phyloP scores from a whole-genome alignment of 495 filamentous ascomycete species.

The Hyaloscypha variabilis region DNA sequence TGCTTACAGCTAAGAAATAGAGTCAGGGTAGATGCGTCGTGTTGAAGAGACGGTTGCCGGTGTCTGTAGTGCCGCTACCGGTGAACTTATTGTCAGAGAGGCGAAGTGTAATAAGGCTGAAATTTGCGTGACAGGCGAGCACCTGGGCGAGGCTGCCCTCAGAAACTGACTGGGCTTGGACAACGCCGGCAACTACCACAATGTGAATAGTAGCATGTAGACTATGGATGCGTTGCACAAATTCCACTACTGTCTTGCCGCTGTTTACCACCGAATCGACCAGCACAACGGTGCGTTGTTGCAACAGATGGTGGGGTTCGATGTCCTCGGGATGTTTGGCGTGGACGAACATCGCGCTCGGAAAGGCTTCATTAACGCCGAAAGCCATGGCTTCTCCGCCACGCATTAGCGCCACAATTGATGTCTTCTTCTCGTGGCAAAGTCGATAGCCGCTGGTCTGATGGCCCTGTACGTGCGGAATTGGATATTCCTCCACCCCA shows the following conservation, averaged over 20 bases:
- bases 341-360: slow-evolving; percentile 58
- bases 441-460: slow-evolving; percentile 54
- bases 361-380: slow-evolving; percentile 60
- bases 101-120: slow-evolving; percentile 55
- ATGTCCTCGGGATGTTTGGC: slow-evolving; percentile 51
- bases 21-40: slow-evolving; percentile 41
- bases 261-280: slow-evolving; percentile 68
- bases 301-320: slow-evolving; percentile 43
- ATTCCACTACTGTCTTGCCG: slow-evolving; percentile 54
- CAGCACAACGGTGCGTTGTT: slow-evolving; percentile 47
- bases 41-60: slow-evolving; percentile 63
- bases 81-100: slow-evolving; percentile 58
- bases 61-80: slow-evolving; percentile 57
- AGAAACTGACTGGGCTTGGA: slow-evolving; percentile 47
- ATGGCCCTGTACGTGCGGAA: slow-evolving; percentile 57
- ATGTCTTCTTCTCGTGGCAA: slow-evolving; percentile 48
- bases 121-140: slow-evolving; percentile 31
- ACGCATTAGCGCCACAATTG: slow-evolving; percentile 67
- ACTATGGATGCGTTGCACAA: slow-evolving; percentile 52
- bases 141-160: slow-evolving; percentile 31
- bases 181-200: slow-evolving; percentile 59
- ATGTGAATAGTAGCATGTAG: slow-evolving; percentile 49
- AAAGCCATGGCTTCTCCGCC: slow-evolving; percentile 70
- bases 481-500: slow-evolving; percentile 54
- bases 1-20: slow-evolving; percentile 5